Base-by-base conservation (phyloP, 345 rosid genomes). In the Populus davidiana region DNA sequence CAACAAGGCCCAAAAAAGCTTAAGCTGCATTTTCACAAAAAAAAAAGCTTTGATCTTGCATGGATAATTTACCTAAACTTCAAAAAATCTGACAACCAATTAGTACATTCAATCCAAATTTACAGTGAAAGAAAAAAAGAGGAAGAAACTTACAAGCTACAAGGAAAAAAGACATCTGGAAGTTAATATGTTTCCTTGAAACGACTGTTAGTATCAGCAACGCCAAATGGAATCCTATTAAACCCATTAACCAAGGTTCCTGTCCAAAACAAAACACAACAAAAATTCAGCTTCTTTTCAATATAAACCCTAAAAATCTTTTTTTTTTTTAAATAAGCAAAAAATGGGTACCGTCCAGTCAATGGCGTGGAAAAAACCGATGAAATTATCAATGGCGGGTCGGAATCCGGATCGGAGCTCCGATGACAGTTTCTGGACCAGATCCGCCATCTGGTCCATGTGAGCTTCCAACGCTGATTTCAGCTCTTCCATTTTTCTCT, bases 361-460 rank as follows among this genome's bases (percentile, higher is more conserved):
- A 63, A 93, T 90, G 68, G 98, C 98, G 81, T 96, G 93, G 81
- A 90, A 85, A 82, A 96, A 96, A 0, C 99, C 99, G 0, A 96
- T 13, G 82, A 96, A 86, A 71, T 90, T 92, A 1, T 88, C 96
- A 80, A 86, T 86, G 2, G 97, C 97, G 33, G 99, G 98, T 33
- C 85, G 87, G 23, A 96, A 78, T 5, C 95, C 94, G 2, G 94
- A 84, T 27, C 94, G 90, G 79, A 96, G 90, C 80, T 92, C 97
- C 18, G 91, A 82, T 20, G 99, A 89, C 73, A 96, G 79, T 31
- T 92, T 90, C 85, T 91, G 95, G 44, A 96, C 75, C 17, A 96
- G 95, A 93, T 96, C 97, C 77, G 89, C 84, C 93, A 92, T 81
- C 69, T 86, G 94, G 67, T 93, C 90, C 90, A 93, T 82, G 74